Evolutionary conservation across 768 basidiomycete genomes (phyloP).

Genomic region (Hericium rajendrae): DNA sequence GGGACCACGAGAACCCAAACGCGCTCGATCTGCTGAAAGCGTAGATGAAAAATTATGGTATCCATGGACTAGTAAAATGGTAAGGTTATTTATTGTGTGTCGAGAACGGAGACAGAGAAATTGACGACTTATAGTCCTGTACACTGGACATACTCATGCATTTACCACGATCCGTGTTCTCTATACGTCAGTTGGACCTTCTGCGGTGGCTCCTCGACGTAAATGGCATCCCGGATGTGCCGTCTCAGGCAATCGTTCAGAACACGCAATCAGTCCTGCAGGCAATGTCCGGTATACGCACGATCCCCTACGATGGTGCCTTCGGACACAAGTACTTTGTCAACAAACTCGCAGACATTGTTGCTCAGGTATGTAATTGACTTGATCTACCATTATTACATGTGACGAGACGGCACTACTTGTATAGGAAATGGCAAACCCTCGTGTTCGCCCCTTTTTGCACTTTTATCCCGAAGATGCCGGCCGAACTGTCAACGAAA

Average conservation of each 20-base stretch:
- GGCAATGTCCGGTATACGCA: background rate
- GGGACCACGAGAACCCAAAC: no score
- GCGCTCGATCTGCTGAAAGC: no score
- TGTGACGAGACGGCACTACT: no score
- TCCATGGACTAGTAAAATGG: no score
- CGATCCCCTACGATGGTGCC: background rate
- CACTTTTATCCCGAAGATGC: conserved; percentile 1
- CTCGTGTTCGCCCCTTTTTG: conserved; percentile 2
- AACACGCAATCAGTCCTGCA: background rate
- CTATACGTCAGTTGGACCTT: conserved; percentile 5
- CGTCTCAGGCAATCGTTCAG: background rate
- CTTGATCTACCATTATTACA: no score
- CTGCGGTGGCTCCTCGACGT: conserved; percentile 8
- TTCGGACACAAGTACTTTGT: background rate
- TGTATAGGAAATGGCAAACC: conserved; percentile 11
- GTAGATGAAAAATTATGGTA: no score
- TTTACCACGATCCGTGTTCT: conserved; percentile 11
- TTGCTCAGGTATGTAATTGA: background rate
- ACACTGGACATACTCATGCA: conserved; percentile 5
- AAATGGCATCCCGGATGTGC: background rate
- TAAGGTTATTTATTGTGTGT: no score
- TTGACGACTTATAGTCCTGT: no score
- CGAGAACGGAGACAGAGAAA: no score
- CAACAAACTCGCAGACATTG: background rate
- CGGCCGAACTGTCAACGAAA: background rate